Percentiles rank a stretch among this genome's conserved stretches.
phyloP scores from a whole-genome alignment of 768 basidiomycete species.

The Serpula lacrymans region DNA sequence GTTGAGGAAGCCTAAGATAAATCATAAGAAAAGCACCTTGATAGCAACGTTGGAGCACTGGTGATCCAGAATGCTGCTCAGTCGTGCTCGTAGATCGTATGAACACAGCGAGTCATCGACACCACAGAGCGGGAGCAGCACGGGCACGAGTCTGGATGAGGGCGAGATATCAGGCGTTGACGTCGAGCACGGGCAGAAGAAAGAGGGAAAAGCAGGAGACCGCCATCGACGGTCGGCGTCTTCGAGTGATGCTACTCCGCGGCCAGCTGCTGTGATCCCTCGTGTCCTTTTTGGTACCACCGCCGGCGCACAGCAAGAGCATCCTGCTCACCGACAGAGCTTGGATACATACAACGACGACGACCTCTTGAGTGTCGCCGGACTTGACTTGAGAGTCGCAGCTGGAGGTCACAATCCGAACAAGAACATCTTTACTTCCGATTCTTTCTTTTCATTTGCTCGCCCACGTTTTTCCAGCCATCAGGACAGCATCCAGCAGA shows the following conservation, averaged over 20 bases:
- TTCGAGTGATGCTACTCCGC: conserved; percentile 49
- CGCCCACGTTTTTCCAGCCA: conserved; percentile 34
- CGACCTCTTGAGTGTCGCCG: conserved; percentile 7
- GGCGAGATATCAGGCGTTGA: conserved; percentile 2
- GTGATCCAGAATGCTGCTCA: conserved; percentile 26
- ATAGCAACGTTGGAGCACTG: too few relatives aligned
- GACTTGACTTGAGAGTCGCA: too few relatives aligned
- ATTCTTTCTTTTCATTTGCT: conserved; percentile 11
- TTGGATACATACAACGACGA: conserved; percentile 10
- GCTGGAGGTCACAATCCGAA: conserved; percentile 10
- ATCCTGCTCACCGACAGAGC: too few relatives aligned
- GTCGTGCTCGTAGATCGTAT: conserved; percentile 15
- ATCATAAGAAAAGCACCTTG: too few relatives aligned
- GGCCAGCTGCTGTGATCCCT: conserved; percentile 34
- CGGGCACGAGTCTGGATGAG: too few relatives aligned
- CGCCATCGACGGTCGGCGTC: conserved; percentile 31
- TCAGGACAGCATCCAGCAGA: conserved; percentile 36
- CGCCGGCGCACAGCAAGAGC: conserved; percentile 6
- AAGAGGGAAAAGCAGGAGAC: conserved; percentile 7
- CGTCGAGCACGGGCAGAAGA: conserved; percentile 7
- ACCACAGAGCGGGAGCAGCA: too few relatives aligned
- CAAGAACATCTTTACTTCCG: conserved; percentile 7
- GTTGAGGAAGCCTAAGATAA: too few relatives aligned
- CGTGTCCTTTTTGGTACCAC: conserved; percentile 11
- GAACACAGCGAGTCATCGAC: conserved; percentile 21